Conservation (phyloP, 345 rosid species). For the Eucalyptus marginata region DNA sequence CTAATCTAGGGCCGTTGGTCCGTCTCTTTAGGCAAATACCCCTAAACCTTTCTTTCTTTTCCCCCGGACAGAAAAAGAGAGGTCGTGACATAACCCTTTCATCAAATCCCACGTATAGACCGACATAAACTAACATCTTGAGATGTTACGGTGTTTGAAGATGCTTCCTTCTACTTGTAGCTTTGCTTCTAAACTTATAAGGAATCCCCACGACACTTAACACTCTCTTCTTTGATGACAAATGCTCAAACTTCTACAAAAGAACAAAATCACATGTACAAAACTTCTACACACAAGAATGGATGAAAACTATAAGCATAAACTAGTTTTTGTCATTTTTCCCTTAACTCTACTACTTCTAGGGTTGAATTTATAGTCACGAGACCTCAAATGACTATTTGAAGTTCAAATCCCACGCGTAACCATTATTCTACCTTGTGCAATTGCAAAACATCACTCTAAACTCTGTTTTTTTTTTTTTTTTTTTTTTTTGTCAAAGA, state of each 20-base stretch:
- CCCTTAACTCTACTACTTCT: neutral
- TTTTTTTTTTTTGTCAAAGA: neutral
- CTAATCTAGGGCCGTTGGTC: too few relatives aligned
- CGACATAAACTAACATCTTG: neutral
- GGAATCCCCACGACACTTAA: neutral
- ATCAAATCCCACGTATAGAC: neutral
- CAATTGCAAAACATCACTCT: neutral
- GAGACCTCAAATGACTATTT: neutral
- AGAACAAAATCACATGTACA: neutral
- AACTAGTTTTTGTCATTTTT: too few relatives aligned
- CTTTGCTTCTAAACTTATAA: neutral
- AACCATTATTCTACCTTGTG: neutral
- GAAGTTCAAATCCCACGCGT: neutral
- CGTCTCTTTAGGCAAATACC: too few relatives aligned
- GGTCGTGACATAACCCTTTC: neutral
- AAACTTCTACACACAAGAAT: neutral
- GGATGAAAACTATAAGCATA: neutral
- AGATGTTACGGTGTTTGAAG: neutral
- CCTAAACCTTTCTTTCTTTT: too few relatives aligned
- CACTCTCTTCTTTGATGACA: neutral
- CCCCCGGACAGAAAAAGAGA: too few relatives aligned
- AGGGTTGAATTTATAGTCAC: neutral
- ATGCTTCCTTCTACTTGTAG: neutral
- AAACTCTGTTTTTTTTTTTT: too few relatives aligned
- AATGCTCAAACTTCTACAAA: too few relatives aligned